A percentile compares a stretch with the other conserved stretches of the same genome.
Evolutionary conservation across 2,329 filamentous ascomycete species (phyloP).

Genomic region (Cladosporium velox): DNA sequence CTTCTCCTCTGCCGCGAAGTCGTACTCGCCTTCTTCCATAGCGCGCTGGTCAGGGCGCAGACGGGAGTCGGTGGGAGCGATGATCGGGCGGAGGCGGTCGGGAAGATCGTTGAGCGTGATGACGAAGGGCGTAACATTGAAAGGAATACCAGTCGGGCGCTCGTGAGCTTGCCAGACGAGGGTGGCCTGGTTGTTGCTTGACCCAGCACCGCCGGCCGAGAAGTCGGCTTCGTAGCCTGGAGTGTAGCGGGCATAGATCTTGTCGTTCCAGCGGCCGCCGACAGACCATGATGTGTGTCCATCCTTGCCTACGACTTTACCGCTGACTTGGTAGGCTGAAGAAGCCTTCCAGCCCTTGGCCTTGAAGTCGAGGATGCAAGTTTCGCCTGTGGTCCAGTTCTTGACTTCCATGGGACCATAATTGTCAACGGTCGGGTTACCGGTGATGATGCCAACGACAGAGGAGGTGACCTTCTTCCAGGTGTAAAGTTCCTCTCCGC

Average conservation of each 20-base stretch:
- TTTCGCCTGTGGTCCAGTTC: constrained; percentile 93
- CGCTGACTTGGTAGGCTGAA: constrained; percentile 83
- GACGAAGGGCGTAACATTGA: constrained; percentile 96
- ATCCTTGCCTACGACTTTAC: constrained; percentile 77
- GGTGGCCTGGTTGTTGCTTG: constrained; percentile 67
- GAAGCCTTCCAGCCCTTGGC: constrained; percentile 92
- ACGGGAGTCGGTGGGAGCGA: constrained; percentile 93
- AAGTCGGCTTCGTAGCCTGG: constrained; percentile 82
- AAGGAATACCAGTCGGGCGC: constrained; percentile 81
- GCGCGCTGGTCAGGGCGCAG: constrained; percentile 90
- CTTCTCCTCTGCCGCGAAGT: constrained; percentile 90
- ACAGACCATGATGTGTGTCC: constrained; percentile 86
- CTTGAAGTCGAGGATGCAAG: constrained; percentile 90
- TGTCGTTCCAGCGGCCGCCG: constrained; percentile 95
- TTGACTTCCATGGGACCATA: constrained; percentile 97
- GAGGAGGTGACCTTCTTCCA: constrained; percentile 99
- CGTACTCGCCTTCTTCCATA: constrained; percentile 98
- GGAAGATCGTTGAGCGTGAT: constrained; percentile 91
- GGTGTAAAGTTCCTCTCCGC: constrained; percentile 80
- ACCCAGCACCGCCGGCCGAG: constrained; percentile 43
- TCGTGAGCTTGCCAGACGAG: constrained; percentile 89
- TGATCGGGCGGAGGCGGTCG: constrained; percentile 71
- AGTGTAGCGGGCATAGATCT: constrained; percentile 89
- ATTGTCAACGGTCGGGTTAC: constrained; percentile 95
- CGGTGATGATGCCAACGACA: constrained; percentile 97